Conservation (phyloP, 1,139 yeast species). For the Pichia sp. region DNA sequence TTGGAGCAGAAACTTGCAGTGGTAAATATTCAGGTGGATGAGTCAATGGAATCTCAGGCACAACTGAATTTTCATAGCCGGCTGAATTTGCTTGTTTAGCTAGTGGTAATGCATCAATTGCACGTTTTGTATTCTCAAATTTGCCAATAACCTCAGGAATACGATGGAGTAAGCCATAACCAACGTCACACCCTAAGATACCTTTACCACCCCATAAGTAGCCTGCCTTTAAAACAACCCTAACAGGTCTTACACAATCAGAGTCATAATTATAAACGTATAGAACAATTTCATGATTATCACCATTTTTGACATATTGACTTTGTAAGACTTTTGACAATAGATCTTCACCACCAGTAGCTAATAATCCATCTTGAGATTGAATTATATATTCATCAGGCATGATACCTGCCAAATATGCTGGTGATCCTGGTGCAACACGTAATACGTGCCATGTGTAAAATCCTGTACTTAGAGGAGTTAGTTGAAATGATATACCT, state of each 20-base stretch:
- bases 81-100: not conserved
- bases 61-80: not conserved
- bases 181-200: slow-evolving; percentile 88
- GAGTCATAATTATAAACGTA: slow-evolving; percentile 87
- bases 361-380: slow-evolving; percentile 64
- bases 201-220: slow-evolving; percentile 63
- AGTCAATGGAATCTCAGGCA: slow-evolving; percentile 8
- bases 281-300: slow-evolving; percentile 37
- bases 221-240: slow-evolving; percentile 51
- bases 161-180: slow-evolving; percentile 83
- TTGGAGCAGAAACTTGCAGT: slow-evolving; percentile 10
- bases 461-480: slow-evolving; percentile 69
- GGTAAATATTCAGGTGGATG: slow-evolving; percentile 16
- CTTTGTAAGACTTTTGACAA: slow-evolving; percentile 64
- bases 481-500: slow-evolving; percentile 71
- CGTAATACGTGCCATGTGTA: slow-evolving; percentile 84
- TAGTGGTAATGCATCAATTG: slow-evolving; percentile 2
- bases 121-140: slow-evolving; percentile 8
- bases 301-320: slow-evolving; percentile 40
- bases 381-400: slow-evolving; percentile 91
- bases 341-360: slow-evolving; percentile 81
- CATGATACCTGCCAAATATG: slow-evolving; percentile 73
- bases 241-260: slow-evolving; percentile 80
- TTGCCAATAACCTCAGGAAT: slow-evolving; percentile 65
- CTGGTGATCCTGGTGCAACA: slow-evolving; percentile 76